These are phyloP conservation scores for Sugiyamaella chiloensis DNA, from an alignment of 805 yeast species.

Conservation along the genomic window DNA sequence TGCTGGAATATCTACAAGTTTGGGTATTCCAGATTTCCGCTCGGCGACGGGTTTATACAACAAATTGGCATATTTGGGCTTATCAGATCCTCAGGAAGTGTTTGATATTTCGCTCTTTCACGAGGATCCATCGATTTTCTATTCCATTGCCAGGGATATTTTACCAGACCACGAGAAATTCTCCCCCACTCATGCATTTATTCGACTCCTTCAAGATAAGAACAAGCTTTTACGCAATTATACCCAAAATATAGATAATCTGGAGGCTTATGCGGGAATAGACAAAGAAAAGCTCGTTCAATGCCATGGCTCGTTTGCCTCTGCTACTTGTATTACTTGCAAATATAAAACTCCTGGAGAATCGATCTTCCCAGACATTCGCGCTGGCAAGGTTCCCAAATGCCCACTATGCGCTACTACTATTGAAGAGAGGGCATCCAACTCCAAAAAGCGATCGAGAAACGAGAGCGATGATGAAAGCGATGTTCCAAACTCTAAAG, in stretches of 20 bases:
- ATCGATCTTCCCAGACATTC: conserved; percentile 56
- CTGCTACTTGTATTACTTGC: conserved; percentile 81
- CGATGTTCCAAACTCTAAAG: conserved; percentile 41
- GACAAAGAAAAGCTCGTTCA: conserved; percentile 65
- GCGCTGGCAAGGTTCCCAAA: conserved; percentile 57
- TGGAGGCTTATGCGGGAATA: conserved; percentile 80
- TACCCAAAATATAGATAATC: conserved; percentile 87
- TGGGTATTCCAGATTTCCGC: conserved; percentile 91
- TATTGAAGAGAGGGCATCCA: neutral
- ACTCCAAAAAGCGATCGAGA: conserved; percentile 35
- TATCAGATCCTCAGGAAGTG: conserved; percentile 87
- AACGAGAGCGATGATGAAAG: conserved; percentile 33
- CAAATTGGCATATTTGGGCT: conserved; percentile 60
- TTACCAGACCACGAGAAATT: conserved; percentile 58
- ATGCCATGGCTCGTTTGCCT: conserved; percentile 91
- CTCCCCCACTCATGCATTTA: conserved; percentile 81
- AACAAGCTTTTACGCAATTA: conserved; percentile 78
- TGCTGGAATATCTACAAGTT: conserved; percentile 86
- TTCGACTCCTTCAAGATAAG: conserved; percentile 67
- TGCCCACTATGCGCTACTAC: conserved; percentile 60
- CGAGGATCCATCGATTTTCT: conserved; percentile 75
- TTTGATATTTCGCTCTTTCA: conserved; percentile 71
- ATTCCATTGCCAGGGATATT: conserved; percentile 81
- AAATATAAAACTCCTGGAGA: conserved; percentile 63
- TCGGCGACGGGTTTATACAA: conserved; percentile 84